A percentile compares a stretch with the other conserved stretches of the same genome.
Evolutionary conservation across 208 protist genomes (phyloP).

Genomic region (Trichomonas gallinae): DNA sequence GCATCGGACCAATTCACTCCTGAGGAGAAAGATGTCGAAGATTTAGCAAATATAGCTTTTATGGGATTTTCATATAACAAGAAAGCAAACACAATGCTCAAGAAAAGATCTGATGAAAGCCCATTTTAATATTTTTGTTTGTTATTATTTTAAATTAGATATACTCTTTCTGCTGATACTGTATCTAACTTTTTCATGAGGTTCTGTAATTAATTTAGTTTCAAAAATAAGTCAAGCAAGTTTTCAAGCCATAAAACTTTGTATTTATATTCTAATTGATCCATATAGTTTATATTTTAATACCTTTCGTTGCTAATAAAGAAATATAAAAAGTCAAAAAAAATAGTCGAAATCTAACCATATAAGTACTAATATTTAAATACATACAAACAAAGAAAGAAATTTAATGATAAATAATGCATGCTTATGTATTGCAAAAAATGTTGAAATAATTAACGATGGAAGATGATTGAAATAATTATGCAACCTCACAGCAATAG

Average conservation of each 20-base stretch:
- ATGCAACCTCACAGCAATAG: neutral
- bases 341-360: neutral
- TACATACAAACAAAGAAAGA: neutral
- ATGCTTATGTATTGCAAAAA: neutral
- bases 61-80: conserved; percentile 19
- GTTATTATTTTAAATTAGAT: neutral
- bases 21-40: neutral
- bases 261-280: too few species aligned
- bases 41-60: neutral
- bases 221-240: too few species aligned
- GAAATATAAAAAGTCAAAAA: neutral
- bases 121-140: neutral
- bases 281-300: too few species aligned
- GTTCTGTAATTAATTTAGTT: too few species aligned
- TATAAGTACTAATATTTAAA: neutral
- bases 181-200: too few species aligned
- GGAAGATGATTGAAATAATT: neutral
- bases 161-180: neutral
- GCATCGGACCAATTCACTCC: neutral
- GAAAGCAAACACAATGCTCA: neutral
- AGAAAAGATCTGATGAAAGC: neutral
- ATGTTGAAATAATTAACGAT: neutral
- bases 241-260: too few species aligned
- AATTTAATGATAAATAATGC: neutral
- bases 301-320: too few species aligned